Base-by-base conservation (phyloP, 345 rosid genomes). In the Gossypium bickii region DNA sequence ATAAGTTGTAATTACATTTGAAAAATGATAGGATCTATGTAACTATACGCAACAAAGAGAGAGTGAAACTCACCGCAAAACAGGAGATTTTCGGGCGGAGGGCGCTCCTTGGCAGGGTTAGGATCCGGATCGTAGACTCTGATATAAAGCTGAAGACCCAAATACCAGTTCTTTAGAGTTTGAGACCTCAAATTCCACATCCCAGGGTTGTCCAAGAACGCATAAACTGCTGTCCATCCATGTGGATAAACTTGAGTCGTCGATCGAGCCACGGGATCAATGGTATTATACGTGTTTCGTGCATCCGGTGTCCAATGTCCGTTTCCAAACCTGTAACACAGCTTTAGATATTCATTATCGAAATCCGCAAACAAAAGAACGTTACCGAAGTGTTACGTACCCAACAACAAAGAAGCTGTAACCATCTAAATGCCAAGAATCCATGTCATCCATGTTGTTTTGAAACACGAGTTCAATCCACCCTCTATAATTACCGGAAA, bases 391-490 rank as follows among this genome's bases (percentile, higher is more conserved):
- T 2, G 24, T 71, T 20, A 44, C 78, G 78, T 77, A 83, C 89
- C 89, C 90, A n/a, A 85, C 92, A 0, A 83, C 84, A 66, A 63
- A 85, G 84, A 89, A 85, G 9, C 84, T 82, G 67, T 82, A 83
- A 41, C 94, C 92, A 27, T 90, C 92, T 52, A 90, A 68, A 77
- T 86, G 94, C 89, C 92, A 88, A n/a, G 86, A 51, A 56, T 90
- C 82, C 10, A 86, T 75, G 2, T 49, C 75, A 27, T 70, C 24
- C 47, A 80, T 48, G 13, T 78, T 76, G 34, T 85, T 90, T 7
- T 78, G 56, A 59, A 90, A 70, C 29, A 90, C 90, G 1, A 90
- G 72, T 76, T 89, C 89, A 13, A 80, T 70, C 81, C 88, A 87
- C 27, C 85, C 89, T 78, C 41, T 81, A 65, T 86, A 86, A 11